These are phyloP conservation scores for Aspergillus fischeri DNA, from an alignment of 2,329 filamentous ascomycete species.

Conservation along the genomic window DNA sequence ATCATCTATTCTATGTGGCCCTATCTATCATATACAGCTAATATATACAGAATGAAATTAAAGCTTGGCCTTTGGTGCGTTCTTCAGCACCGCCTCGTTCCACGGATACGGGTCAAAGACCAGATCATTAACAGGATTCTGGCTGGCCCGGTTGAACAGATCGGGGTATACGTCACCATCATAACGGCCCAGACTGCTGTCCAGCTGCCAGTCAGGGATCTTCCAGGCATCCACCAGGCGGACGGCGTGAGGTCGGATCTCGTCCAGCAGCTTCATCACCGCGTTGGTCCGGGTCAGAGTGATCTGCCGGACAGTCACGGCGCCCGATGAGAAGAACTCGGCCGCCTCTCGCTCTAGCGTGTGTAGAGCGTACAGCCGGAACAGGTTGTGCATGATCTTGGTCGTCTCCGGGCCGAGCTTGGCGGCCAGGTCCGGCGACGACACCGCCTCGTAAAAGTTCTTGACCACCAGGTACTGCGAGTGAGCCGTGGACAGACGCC, in stretches of 20 bases:
- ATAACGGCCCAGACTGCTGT: conserved; percentile 64
- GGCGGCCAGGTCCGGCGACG: conserved; percentile 48
- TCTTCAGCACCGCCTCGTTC: conserved; percentile 58
- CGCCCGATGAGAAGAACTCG: conserved; percentile 68
- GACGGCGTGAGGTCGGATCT: conserved; percentile 70
- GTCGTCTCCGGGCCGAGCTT: conserved; percentile 57
- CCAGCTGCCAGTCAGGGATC: conserved; percentile 74
- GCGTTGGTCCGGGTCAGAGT: conserved; percentile 62
- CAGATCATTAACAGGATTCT: conserved; percentile 69
- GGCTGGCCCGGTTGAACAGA: conserved; percentile 66
- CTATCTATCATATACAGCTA: not conserved
- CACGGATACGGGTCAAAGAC: conserved; percentile 70
- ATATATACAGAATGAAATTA: conserved; percentile 13
- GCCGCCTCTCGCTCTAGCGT: conserved; percentile 65
- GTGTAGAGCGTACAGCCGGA: conserved; percentile 61
- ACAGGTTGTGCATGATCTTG: conserved; percentile 60
- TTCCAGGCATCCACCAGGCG: conserved; percentile 69
- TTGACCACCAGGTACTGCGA: conserved; percentile 75
- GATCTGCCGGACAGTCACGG: conserved; percentile 69
- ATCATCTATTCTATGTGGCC: not conserved
- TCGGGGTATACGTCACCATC: conserved; percentile 77
- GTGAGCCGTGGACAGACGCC: conserved; percentile 69
- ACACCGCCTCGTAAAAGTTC: conserved; percentile 70
- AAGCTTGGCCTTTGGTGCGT: conserved; percentile 38
- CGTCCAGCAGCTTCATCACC: conserved; percentile 65